A percentile compares a stretch with the other conserved stretches of the same genome.
These are phyloP conservation scores for Dendrobium nobile DNA, from an alignment of 106 monocot species.

Conservation along the genomic window DNA sequence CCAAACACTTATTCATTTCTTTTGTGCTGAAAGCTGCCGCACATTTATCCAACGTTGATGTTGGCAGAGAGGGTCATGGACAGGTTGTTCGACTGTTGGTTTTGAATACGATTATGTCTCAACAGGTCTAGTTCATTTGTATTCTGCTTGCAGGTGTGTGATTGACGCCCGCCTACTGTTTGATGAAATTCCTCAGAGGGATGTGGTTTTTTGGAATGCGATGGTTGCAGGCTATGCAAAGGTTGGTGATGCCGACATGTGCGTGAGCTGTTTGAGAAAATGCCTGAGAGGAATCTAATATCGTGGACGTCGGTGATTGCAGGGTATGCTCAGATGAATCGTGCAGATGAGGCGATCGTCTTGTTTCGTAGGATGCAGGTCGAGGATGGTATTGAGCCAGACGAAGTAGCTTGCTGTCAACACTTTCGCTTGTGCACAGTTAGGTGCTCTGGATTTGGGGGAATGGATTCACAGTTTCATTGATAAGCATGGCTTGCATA, in stretches of 20 bases:
- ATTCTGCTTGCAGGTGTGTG: conserved; percentile 21
- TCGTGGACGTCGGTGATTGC: conserved; percentile 61
- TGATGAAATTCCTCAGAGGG: conserved; percentile 38
- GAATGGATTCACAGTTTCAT: conserved; percentile 64
- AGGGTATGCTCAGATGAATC: conserved; percentile 40
- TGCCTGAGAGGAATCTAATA: conserved; percentile 43
- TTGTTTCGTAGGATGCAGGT: conserved; percentile 58
- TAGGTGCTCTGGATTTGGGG: conserved; percentile 65
- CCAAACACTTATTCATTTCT: conserved; percentile 66
- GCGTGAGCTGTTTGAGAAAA: conserved; percentile 38
- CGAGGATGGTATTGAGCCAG: conserved; percentile 39
- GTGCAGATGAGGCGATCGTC: conserved; percentile 37
- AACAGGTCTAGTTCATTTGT: conserved; percentile 41
- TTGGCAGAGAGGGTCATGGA: conserved; percentile 39
- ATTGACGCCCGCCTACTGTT: conserved; percentile 47
- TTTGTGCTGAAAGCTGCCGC: conserved; percentile 51
- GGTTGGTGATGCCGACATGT: conserved; percentile 34
- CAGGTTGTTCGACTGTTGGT: conserved; percentile 35
- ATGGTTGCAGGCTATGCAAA: conserved; percentile 56
- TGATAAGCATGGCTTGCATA: conserved; percentile 21
- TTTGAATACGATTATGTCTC: conserved; percentile 30
- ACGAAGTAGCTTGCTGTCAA: conserved; percentile 58
- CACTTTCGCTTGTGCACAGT: conserved; percentile 52
- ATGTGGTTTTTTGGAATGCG: conserved; percentile 56
- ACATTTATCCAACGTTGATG: conserved; percentile 12